phyloP scores from a whole-genome alignment of 139 green algal species.

The Micromonas pusilla region DNA sequence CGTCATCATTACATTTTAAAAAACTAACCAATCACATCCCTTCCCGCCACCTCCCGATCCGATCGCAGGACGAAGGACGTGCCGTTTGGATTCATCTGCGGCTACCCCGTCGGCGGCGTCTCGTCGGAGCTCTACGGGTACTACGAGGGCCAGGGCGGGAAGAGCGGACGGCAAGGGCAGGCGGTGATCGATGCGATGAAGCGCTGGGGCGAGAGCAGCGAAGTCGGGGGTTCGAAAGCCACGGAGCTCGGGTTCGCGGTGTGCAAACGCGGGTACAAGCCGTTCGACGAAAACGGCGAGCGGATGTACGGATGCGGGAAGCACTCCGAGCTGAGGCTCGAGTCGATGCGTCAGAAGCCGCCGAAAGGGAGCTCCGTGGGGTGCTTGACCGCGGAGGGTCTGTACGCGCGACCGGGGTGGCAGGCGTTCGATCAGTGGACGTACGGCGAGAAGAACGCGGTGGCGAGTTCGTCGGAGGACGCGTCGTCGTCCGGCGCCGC shows the following conservation, averaged over 20 bases:
- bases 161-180: background rate
- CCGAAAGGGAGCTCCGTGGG: too few relatives aligned
- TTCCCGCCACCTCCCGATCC: too few relatives aligned
- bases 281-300: background rate
- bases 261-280: background rate
- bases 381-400: background rate
- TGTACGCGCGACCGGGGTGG: background rate
- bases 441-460: background rate
- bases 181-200: background rate
- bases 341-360: background rate
- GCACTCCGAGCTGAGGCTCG: background rate
- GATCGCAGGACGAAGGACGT: background rate
- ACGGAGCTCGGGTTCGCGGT: background rate
- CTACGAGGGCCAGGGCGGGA: background rate
- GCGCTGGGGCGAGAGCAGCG: background rate
- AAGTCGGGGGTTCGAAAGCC: background rate
- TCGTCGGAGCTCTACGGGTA: background rate
- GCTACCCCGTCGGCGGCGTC: background rate
- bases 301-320: background rate
- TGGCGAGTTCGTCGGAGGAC: background rate
- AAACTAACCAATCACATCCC: too few relatives aligned
- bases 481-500: background rate
- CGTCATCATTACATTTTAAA: too few relatives aligned
- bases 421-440: conserved; percentile 7
- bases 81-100: conserved; percentile 1